Percentiles rank a stretch among this genome's conserved stretches.
Conservation (phyloP, 306 rosid species). For the Malus asiatica region DNA sequence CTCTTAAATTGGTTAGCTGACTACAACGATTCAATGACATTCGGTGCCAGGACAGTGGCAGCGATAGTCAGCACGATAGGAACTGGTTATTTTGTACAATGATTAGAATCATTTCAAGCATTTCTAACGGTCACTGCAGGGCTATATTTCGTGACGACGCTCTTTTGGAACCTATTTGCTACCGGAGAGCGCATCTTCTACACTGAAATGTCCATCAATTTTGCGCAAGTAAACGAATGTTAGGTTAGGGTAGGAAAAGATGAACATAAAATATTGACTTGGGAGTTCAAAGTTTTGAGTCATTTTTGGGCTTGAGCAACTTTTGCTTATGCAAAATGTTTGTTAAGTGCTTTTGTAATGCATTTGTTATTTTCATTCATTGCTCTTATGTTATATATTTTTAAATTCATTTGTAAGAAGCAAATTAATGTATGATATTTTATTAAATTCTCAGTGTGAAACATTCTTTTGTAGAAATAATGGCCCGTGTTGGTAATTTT, state of each 20-base stretch:
- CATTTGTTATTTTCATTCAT: not conserved
- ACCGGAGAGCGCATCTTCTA: constrained; percentile 71
- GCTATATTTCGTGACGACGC: constrained; percentile 58
- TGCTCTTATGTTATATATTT: not conserved
- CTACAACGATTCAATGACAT: not conserved
- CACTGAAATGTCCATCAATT: constrained; percentile 7
- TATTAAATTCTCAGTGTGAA: not conserved
- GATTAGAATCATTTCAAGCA: constrained; percentile 92
- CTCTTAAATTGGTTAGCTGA: not conserved
- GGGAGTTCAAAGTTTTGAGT: not conserved
- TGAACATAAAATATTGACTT: not conserved
- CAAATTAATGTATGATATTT: not conserved
- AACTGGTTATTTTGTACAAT: constrained; percentile 84
- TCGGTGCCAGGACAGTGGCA: constrained; percentile 59
- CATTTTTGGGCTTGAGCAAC: not conserved
- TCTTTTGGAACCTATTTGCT: constrained; percentile 81
- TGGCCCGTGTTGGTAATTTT: constrained; percentile 84
- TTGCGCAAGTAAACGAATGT: not conserved
- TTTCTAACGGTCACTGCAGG: constrained; percentile 65
- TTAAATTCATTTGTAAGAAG: not conserved
- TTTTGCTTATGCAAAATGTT: not conserved
- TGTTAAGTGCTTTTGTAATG: not conserved
- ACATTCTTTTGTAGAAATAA: constrained; percentile 34
- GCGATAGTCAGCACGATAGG: constrained; percentile 96
- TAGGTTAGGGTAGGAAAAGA: not conserved